Percentiles rank a stretch among this genome's conserved stretches.
Evolutionary conservation across 176 grass and related monocot species (phyloP).

Genomic region (Hordeum marinum): DNA sequence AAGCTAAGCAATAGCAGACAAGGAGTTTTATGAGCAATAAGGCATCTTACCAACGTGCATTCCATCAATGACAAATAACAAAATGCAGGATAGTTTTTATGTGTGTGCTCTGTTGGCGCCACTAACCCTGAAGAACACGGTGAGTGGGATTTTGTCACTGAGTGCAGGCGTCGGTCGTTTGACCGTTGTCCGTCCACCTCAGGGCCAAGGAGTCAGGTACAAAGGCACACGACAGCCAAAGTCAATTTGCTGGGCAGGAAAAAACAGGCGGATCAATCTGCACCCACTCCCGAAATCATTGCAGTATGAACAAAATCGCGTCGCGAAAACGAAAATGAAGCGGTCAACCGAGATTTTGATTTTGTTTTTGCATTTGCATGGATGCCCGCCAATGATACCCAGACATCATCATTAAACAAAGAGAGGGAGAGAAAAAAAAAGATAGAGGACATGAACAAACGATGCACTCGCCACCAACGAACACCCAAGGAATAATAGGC

Average conservation of each 20-base stretch:
- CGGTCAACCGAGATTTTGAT: neutral
- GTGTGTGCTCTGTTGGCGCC: neutral
- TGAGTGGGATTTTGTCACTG: neutral
- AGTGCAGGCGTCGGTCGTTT: neutral
- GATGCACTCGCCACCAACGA: conserved; percentile 20
- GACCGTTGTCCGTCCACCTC: conserved; percentile 10
- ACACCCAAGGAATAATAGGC: neutral
- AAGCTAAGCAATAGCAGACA: neutral
- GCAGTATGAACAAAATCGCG: conserved; percentile 16
- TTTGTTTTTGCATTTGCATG: neutral
- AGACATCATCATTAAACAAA: conserved; percentile 14
- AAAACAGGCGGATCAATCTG: neutral
- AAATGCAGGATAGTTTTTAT: neutral
- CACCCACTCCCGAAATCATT: neutral
- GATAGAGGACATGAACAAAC: conserved; percentile 21
- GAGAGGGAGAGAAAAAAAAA: neutral
- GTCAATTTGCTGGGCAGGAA: conserved; percentile 18
- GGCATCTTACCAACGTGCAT: neutral
- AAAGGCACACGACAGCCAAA: conserved; percentile 11
- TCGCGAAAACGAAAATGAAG: neutral
- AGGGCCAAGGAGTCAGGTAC: neutral
- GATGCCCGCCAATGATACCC: conserved; percentile 3
- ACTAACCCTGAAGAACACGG: neutral
- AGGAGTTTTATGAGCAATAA: neutral
- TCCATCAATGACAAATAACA: neutral